Evolutionary conservation across 257 asterid species (phyloP).

Genomic region (Galeopsis tetrahit): DNA sequence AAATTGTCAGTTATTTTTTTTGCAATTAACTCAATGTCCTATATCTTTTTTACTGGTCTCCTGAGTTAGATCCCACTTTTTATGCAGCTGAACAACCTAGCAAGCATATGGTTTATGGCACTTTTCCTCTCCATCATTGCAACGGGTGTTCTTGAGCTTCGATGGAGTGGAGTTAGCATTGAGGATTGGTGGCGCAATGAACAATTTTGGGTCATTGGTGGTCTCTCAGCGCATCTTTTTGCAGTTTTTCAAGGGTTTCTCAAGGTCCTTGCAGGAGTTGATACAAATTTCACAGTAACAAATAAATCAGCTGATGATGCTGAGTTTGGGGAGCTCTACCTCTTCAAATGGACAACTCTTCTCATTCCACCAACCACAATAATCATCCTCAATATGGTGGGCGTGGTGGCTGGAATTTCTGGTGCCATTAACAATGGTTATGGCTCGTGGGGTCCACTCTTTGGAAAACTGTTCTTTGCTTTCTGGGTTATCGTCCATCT

Average conservation of each 20-base stretch:
- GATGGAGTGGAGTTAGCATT: conserved; percentile 50
- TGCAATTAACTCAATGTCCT: not conserved
- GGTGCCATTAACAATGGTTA: conserved; percentile 80
- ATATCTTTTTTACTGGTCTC: not conserved
- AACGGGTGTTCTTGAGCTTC: conserved; percentile 77
- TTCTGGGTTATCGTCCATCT: conserved; percentile 89
- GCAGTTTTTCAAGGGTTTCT: conserved; percentile 90
- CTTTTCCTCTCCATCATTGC: conserved; percentile 75
- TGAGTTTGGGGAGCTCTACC: conserved; percentile 54
- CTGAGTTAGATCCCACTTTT: conserved; percentile 16
- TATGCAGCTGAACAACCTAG: conserved; percentile 68
- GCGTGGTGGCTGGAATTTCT: conserved; percentile 82
- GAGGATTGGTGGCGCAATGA: conserved; percentile 92
- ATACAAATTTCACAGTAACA: conserved; percentile 65
- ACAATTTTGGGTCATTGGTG: conserved; percentile 89
- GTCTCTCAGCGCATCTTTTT: conserved; percentile 79
- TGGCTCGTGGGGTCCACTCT: conserved; percentile 84
- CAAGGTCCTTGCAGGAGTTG: conserved; percentile 81
- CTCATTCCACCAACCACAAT: conserved; percentile 85
- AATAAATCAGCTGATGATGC: conserved; percentile 52
- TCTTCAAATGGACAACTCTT: conserved; percentile 87
- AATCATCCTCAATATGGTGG: conserved; percentile 77
- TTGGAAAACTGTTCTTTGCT: conserved; percentile 77
- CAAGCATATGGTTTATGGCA: conserved; percentile 80
- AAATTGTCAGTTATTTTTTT: no score